phyloP scores from a whole-genome alignment of 176 grass and related monocot genomes.

The Aegilops sharonensis region DNA sequence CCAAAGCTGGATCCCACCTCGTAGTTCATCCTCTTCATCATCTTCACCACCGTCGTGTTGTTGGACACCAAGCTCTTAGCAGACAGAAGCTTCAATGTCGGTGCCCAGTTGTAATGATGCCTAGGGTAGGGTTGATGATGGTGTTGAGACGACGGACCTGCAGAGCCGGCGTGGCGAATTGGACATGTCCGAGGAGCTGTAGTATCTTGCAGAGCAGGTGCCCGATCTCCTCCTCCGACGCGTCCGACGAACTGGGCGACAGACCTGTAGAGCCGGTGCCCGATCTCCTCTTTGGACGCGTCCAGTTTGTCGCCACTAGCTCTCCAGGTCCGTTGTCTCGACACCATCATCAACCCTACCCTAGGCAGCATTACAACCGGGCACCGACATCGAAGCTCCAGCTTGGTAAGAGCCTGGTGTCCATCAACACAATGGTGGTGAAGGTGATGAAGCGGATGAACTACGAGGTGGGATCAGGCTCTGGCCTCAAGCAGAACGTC shows the following conservation, averaged over 20 bases:
- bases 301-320: conserved; percentile 27
- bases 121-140: too few relatives aligned
- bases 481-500: conserved; percentile 51
- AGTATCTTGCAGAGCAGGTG: too few relatives aligned
- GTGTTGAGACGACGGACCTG: background rate
- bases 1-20: conserved; percentile 39
- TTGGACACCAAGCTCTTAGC: conserved; percentile 13
- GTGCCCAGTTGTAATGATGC: background rate
- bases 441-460: conserved; percentile 65
- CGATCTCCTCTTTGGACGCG: background rate
- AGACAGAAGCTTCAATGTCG: background rate
- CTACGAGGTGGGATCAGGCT: conserved; percentile 42
- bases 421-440: conserved; percentile 29
- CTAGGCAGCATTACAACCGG: background rate
- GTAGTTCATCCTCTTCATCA: conserved; percentile 68
- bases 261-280: too few relatives aligned
- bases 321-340: background rate
- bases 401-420: background rate
- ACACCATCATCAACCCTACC: too few relatives aligned
- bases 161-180: conserved; percentile 21
- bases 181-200: background rate
- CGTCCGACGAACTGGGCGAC: too few relatives aligned
- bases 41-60: conserved; percentile 27
- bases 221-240: too few relatives aligned
- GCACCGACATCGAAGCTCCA: background rate